Evolutionary conservation across 1,284 basidiomycete species (phyloP).

Genomic region (Phylloporus sp.): DNA sequence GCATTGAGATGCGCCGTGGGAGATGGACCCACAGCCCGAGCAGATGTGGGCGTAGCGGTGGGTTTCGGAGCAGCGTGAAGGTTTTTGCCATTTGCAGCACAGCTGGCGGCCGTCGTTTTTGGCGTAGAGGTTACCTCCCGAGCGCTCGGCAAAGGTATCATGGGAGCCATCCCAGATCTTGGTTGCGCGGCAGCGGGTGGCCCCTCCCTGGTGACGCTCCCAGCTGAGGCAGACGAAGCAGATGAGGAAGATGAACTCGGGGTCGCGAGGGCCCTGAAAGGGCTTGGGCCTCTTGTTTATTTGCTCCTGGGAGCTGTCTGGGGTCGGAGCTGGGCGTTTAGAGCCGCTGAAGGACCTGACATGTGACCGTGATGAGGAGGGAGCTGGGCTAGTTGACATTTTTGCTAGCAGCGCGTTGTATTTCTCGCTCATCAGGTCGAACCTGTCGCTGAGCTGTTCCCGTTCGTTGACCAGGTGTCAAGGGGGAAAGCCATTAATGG

Average conservation of each 20-base stretch:
- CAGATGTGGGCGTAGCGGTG: conserved; percentile 23
- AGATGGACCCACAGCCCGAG: conserved; percentile 26
- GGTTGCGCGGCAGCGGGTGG: background rate
- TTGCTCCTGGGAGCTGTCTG: background rate
- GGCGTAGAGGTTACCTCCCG: background rate
- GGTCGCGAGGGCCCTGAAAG: background rate
- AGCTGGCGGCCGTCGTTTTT: conserved; percentile 1
- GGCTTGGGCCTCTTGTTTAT: background rate
- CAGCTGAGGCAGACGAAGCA: background rate
- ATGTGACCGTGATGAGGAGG: background rate
- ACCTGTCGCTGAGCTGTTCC: background rate
- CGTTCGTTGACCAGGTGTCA: background rate
- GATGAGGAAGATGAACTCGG: background rate
- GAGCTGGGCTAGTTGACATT: background rate
- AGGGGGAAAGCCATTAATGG: too few relatives aligned
- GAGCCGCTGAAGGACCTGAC: background rate
- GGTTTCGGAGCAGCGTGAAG: background rate
- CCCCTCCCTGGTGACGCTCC: background rate
- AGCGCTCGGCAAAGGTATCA: background rate
- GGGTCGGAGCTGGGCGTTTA: background rate
- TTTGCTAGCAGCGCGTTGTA: background rate
- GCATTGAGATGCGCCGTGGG: conserved; percentile 35
- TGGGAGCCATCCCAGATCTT: background rate
- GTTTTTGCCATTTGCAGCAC: conserved; percentile 15
- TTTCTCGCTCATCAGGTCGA: background rate